phyloP scores from a whole-genome alignment of 2,329 filamentous ascomycete species.

The Fusarium heterosporum region DNA sequence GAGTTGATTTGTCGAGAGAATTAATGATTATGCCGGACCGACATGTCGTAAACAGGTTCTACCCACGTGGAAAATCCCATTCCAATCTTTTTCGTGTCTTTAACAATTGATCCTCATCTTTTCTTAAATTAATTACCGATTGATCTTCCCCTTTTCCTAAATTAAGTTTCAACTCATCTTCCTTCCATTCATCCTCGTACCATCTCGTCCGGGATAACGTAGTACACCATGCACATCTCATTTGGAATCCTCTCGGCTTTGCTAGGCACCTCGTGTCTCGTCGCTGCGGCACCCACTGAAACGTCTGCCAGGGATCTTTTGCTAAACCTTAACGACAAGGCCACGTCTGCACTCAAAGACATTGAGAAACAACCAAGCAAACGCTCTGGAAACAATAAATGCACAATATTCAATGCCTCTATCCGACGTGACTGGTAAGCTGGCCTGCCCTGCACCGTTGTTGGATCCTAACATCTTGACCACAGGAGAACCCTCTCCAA shows the following conservation, averaged over 20 bases:
- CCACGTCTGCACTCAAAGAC: neutral
- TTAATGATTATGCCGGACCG: neutral
- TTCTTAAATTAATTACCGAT: neutral
- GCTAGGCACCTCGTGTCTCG: neutral
- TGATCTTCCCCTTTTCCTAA: neutral
- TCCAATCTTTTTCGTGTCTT: too few species aligned
- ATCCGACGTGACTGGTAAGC: conserved; percentile 7
- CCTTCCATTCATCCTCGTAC: rapidly evolving
- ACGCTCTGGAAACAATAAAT: neutral
- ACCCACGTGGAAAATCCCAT: too few species aligned
- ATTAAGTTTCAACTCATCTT: rapidly evolving
- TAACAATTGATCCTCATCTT: neutral
- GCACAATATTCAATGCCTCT: neutral
- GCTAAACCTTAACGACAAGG: neutral
- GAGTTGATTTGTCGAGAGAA: neutral
- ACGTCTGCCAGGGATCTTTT: neutral
- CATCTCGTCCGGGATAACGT: rapidly evolving
- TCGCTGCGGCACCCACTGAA: conserved; percentile 1
- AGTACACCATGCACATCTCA: neutral
- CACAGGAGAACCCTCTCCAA: neutral
- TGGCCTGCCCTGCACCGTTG: rapidly evolving
- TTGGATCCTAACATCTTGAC: rapidly evolving
- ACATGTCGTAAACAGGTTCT: neutral
- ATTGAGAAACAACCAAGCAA: rapidly evolving
- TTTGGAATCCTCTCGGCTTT: neutral